Evolutionary conservation across 2,329 filamentous ascomycete species (phyloP).

Genomic region (Aspergillus pseudoterreus): DNA sequence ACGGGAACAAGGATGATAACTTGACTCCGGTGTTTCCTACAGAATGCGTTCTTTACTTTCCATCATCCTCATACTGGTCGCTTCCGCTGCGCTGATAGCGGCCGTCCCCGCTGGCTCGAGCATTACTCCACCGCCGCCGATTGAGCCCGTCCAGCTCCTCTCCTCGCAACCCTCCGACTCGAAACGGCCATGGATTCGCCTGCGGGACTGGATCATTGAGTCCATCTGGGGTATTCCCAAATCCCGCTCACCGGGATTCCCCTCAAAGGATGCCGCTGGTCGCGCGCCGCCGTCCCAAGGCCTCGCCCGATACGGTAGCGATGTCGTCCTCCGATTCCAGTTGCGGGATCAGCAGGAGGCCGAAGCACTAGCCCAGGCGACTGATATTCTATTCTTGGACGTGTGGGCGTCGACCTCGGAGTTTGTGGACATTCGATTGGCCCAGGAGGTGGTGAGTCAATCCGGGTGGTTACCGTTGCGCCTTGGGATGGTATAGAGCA

Average conservation of each 20-base stretch:
- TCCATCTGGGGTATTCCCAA: constrained; percentile 40
- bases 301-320: constrained; percentile 62
- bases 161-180: constrained; percentile 26
- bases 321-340: constrained; percentile 88
- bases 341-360: constrained; percentile 67
- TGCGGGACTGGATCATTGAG: constrained; percentile 43
- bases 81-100: constrained; percentile 17
- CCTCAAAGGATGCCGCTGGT: constrained; percentile 12
- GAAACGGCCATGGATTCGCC: constrained; percentile 34
- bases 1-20: neutral
- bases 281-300: constrained; percentile 34
- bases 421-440: constrained; percentile 80
- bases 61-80: constrained; percentile 15
- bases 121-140: constrained; percentile 29
- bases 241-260: constrained; percentile 19
- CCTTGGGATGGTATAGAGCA: neutral
- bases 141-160: constrained; percentile 27
- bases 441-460: constrained; percentile 64
- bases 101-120: constrained; percentile 36
- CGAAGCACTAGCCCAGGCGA: constrained; percentile 66
- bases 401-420: constrained; percentile 81
- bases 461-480: neutral
- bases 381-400: constrained; percentile 75
- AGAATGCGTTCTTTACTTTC: constrained; percentile 15
- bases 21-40: neutral